Conservation (phyloP, 148 eudicot species). For the Silene conica region DNA sequence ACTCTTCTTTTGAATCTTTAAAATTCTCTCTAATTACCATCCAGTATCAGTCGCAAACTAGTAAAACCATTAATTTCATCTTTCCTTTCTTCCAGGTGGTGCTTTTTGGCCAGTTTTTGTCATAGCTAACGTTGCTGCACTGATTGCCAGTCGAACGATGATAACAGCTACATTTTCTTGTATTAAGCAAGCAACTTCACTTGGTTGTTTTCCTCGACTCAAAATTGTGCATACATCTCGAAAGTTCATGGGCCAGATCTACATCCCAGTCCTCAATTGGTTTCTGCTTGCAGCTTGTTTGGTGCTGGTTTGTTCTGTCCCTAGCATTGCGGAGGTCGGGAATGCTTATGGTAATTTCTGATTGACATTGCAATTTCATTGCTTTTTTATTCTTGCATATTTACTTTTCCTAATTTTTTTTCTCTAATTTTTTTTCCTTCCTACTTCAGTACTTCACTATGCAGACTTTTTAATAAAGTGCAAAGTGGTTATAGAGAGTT, state of each 20-base stretch:
- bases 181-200: slow-evolving; percentile 87
- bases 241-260: slow-evolving; percentile 97
- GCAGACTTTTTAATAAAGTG: too few species aligned
- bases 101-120: slow-evolving; percentile 87
- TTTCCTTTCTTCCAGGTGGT: slow-evolving; percentile 53
- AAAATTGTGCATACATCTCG: slow-evolving; percentile 95
- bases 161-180: slow-evolving; percentile 98
- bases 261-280: slow-evolving; percentile 97
- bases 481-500: too few species aligned
- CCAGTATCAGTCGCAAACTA: neutral
- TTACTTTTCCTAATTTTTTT: neutral
- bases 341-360: slow-evolving; percentile 83
- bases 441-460: too few species aligned
- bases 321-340: slow-evolving; percentile 82
- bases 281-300: slow-evolving; percentile 73
- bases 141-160: slow-evolving; percentile 95
- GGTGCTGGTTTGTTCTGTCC: slow-evolving; percentile 70
- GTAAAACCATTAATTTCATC: slow-evolving; percentile 5
- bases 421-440: neutral
- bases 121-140: slow-evolving; percentile 88
- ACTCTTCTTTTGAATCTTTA: neutral
- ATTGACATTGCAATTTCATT: neutral
- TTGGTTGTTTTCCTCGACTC: slow-evolving; percentile 98
- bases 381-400: neutral
- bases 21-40: neutral